Evolutionary conservation across 2,329 filamentous ascomycete genomes (phyloP).

Genomic region (Ophiocordyceps unilateralis): DNA sequence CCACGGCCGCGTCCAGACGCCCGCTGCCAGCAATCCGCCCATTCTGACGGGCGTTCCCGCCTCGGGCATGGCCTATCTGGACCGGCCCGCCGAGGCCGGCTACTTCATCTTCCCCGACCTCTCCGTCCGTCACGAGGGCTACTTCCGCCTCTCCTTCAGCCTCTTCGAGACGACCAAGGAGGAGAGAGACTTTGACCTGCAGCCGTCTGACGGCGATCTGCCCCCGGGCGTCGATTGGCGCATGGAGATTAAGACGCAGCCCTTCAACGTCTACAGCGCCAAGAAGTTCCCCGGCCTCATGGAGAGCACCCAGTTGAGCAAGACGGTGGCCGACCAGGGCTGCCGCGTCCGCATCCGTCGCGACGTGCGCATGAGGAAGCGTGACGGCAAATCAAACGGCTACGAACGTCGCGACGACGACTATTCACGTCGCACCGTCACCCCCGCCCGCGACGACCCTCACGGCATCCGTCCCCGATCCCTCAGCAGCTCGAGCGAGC

Average conservation of each 20-base stretch:
- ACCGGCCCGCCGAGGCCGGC: slow-evolving; percentile 61
- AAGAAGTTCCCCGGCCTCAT: slow-evolving; percentile 96
- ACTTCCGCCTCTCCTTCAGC: slow-evolving; percentile 81
- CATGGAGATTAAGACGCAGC: slow-evolving; percentile 73
- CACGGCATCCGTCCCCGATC: slow-evolving; percentile 37
- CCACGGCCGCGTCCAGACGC: slow-evolving; percentile 54
- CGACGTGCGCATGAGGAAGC: slow-evolving; percentile 80
- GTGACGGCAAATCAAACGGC: slow-evolving; percentile 48
- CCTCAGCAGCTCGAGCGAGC: slow-evolving; percentile 39
- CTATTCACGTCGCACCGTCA: slow-evolving; percentile 24
- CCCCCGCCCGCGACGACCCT: slow-evolving; percentile 16
- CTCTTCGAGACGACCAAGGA: slow-evolving; percentile 91
- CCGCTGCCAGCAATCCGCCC: slow-evolving; percentile 53
- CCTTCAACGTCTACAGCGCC: slow-evolving; percentile 83
- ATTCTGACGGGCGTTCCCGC: slow-evolving; percentile 90
- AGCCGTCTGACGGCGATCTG: slow-evolving; percentile 27
- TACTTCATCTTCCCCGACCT: slow-evolving; percentile 98
- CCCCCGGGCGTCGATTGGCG: slow-evolving; percentile 53
- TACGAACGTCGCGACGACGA: slow-evolving; percentile 49
- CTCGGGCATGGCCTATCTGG: slow-evolving; percentile 88
- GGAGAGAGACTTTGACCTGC: slow-evolving; percentile 55
- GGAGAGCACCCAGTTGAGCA: slow-evolving; percentile 76
- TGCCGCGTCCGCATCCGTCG: slow-evolving; percentile 91
- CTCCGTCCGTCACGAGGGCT: slow-evolving; percentile 87
- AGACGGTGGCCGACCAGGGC: slow-evolving; percentile 87